Percentiles rank a stretch among this genome's conserved stretches.
These are phyloP conservation scores for Magnusiomyces clavatus DNA, from an alignment of 1,139 yeast genomes.

Conservation along the genomic window DNA sequence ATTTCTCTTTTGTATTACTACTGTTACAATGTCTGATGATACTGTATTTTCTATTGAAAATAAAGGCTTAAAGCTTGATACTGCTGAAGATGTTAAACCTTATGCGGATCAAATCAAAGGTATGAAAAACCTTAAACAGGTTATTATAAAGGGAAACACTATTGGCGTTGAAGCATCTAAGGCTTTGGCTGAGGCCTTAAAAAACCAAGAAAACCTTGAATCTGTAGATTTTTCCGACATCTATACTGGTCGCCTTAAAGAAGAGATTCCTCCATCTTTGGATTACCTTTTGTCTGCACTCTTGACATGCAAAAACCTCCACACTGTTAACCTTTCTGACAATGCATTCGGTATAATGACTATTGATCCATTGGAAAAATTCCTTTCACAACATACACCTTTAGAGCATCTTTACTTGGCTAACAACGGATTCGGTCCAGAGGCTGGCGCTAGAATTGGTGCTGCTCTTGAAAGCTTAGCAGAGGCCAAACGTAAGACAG, in stretches of 20 bases:
- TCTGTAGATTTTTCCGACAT: constrained; percentile 83
- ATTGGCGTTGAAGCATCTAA: constrained; percentile 85
- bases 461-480: constrained; percentile 70
- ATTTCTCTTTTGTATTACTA: background rate
- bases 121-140: constrained; percentile 40
- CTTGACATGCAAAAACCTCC: constrained; percentile 57
- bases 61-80: constrained; percentile 67
- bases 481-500: constrained; percentile 46
- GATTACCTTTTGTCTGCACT: constrained; percentile 65
- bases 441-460: constrained; percentile 92
- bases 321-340: constrained; percentile 77
- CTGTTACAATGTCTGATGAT: constrained; percentile 6
- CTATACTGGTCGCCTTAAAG: constrained; percentile 88
- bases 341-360: constrained; percentile 96
- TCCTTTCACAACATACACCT: constrained; percentile 66
- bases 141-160: constrained; percentile 89
- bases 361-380: constrained; percentile 78
- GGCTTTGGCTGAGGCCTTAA: constrained; percentile 56
- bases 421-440: constrained; percentile 96
- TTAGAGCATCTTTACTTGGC: constrained; percentile 80
- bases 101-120: constrained; percentile 47
- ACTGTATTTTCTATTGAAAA: constrained; percentile 53
- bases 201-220: constrained; percentile 35
- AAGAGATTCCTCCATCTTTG: constrained; percentile 86
- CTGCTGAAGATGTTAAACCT: constrained; percentile 64